Conservation (phyloP, 371 early-diverging fungal genomes). For the Mortierella sp. region DNA sequence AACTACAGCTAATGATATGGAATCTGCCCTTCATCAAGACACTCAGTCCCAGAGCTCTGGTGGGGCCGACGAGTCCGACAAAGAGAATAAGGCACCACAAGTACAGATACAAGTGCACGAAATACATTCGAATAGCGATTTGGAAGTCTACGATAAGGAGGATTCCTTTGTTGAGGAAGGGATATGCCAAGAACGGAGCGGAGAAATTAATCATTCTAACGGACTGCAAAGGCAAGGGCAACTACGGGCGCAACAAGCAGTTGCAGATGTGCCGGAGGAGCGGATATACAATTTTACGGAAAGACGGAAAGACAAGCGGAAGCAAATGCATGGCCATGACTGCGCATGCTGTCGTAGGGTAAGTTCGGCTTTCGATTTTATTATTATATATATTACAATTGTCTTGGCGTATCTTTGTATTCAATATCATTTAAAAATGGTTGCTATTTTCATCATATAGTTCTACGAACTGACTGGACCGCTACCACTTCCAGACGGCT, state of each 20-base stretch:
- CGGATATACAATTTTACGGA: slow-evolving; percentile 46
- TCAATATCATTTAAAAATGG: neutral
- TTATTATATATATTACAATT: neutral
- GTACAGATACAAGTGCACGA: neutral
- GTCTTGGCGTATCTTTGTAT: neutral
- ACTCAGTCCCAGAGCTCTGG: neutral
- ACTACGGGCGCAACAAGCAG: neutral
- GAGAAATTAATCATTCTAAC: neutral
- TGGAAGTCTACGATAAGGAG: neutral
- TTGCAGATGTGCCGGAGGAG: slow-evolving; percentile 5
- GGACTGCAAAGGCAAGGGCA: neutral
- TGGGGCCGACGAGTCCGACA: slow-evolving; percentile 11
- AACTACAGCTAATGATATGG: neutral
- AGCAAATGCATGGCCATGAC: slow-evolving; percentile 55
- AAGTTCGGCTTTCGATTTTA: slow-evolving; percentile 2
- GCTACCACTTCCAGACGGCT: slow-evolving; percentile 47
- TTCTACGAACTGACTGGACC: slow-evolving; percentile 51
- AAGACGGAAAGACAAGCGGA: slow-evolving; percentile 43
- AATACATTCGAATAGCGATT: neutral
- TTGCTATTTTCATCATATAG: slow-evolving; percentile 2
- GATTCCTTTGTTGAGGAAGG: neutral
- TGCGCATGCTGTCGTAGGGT: slow-evolving; percentile 52
- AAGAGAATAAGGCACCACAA: slow-evolving; percentile 24
- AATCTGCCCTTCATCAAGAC: neutral
- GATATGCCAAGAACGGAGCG: neutral